A percentile compares a stretch with the other conserved stretches of the same genome.
phyloP scores from a whole-genome alignment of 495 filamentous ascomycete genomes.

The Chaetomium tenue region DNA sequence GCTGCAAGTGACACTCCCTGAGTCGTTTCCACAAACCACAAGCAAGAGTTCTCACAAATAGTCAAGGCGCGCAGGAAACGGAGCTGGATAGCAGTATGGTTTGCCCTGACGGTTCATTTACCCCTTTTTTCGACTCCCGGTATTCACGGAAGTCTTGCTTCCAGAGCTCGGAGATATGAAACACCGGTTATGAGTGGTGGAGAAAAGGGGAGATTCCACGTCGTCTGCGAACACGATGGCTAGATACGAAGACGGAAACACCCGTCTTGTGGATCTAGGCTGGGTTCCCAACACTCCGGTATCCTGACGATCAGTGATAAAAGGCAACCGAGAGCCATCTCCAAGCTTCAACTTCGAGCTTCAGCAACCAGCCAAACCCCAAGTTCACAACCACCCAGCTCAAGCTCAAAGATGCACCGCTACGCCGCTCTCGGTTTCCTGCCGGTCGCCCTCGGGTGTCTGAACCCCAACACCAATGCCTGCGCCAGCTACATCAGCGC shows the following conservation, averaged over 20 bases:
- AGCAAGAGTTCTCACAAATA: background rate
- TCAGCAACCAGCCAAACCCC: background rate
- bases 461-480: constrained; percentile 9
- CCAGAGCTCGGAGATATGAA: background rate
- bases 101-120: background rate
- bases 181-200: constrained; percentile 16
- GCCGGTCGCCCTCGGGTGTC: constrained; percentile 16
- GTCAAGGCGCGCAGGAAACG: background rate
- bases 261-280: background rate
- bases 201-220: constrained; percentile 5
- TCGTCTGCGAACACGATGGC: background rate
- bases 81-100: background rate
- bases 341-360: background rate
- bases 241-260: background rate
- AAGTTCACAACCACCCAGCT: background rate
- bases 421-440: constrained; percentile 14
- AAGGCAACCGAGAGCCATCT: background rate
- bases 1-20: background rate
- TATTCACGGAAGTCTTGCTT: background rate
- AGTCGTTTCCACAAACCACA: constrained; percentile 13
- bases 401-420: constrained; percentile 10
- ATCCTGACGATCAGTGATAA: background rate
- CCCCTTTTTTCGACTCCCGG: background rate
- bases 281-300: background rate
- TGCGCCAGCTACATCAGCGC: constrained; percentile 17